phyloP scores from a whole-genome alignment of 2,329 filamentous ascomycete genomes.

The Cladosporium sp. region DNA sequence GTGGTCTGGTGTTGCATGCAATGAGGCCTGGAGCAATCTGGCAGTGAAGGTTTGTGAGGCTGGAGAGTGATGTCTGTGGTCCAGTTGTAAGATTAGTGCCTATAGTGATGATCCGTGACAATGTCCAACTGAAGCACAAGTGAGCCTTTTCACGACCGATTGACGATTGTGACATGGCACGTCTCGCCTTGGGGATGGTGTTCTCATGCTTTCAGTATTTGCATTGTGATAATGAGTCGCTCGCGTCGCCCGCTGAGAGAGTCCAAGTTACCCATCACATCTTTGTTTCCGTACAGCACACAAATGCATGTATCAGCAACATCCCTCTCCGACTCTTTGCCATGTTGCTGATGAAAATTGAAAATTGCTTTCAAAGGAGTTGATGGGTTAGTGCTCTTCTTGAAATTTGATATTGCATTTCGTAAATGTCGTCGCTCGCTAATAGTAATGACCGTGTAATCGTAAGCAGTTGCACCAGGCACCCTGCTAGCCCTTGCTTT shows the following conservation, averaged over 20 bases:
- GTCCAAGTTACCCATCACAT: neutral
- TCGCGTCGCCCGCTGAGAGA: neutral
- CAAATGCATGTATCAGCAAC: neutral
- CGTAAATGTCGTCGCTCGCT: neutral
- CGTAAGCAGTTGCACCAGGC: neutral
- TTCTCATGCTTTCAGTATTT: neutral
- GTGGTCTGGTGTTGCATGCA: neutral
- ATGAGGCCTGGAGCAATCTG: neutral
- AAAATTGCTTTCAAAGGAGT: neutral
- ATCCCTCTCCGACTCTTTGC: neutral
- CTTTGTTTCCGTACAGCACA: neutral
- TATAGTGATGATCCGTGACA: neutral
- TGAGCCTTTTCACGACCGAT: neutral
- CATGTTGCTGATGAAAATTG: neutral
- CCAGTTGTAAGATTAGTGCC: neutral
- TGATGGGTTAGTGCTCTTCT: neutral
- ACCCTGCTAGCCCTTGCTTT: neutral
- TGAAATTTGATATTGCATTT: neutral
- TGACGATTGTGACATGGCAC: neutral
- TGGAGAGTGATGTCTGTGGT: neutral
- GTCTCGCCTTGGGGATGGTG: neutral
- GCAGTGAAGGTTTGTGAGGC: neutral
- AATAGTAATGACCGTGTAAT: slow-evolving; percentile 1
- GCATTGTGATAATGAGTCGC: neutral
- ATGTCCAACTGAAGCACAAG: neutral